Evolutionary conservation across 352 stramenopile genomes (phyloP).

Genomic region (Phytophthora foliorum): DNA sequence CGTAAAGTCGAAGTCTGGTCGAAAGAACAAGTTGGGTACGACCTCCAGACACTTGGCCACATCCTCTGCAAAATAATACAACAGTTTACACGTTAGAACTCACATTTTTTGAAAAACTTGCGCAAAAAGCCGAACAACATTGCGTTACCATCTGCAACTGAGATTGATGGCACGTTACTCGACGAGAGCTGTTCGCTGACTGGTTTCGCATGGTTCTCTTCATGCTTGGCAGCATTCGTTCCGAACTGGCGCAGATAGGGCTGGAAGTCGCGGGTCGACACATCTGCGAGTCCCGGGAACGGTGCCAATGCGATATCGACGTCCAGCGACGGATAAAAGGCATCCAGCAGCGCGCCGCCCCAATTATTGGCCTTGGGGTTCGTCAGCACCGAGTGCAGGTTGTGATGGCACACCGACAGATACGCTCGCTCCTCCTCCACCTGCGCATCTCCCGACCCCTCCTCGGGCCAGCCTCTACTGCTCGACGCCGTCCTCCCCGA

Average conservation of each 20-base stretch:
- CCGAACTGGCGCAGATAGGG: constrained; percentile 81
- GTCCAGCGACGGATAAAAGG: constrained; percentile 76
- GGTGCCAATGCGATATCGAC: constrained; percentile 74
- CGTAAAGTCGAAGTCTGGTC: constrained; percentile 77
- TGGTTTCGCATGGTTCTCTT: constrained; percentile 80
- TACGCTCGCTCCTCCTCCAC: constrained; percentile 77
- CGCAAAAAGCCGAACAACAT: not conserved
- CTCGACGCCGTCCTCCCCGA: constrained; percentile 40
- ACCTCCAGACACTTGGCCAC: constrained; percentile 80
- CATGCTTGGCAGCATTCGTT: constrained; percentile 69
- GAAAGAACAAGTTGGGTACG: constrained; percentile 87
- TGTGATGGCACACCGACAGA: constrained; percentile 78
- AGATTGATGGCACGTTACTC: constrained; percentile 83
- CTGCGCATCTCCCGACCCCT: constrained; percentile 33
- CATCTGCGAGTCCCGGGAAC: constrained; percentile 69
- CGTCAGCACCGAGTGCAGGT: constrained; percentile 87
- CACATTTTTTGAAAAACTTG: too few relatives aligned
- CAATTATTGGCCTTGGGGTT: constrained; percentile 83
- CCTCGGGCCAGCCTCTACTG: constrained; percentile 17
- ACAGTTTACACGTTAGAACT: constrained; percentile 5
- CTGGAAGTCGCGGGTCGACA: constrained; percentile 79
- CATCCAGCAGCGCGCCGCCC: constrained; percentile 75
- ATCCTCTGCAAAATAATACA: constrained; percentile 62
- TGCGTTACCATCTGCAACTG: constrained; percentile 71
- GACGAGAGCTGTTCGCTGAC: constrained; percentile 88